Base-by-base conservation (phyloP, 768 basidiomycete species). In the Fibroporia radiculosa region DNA sequence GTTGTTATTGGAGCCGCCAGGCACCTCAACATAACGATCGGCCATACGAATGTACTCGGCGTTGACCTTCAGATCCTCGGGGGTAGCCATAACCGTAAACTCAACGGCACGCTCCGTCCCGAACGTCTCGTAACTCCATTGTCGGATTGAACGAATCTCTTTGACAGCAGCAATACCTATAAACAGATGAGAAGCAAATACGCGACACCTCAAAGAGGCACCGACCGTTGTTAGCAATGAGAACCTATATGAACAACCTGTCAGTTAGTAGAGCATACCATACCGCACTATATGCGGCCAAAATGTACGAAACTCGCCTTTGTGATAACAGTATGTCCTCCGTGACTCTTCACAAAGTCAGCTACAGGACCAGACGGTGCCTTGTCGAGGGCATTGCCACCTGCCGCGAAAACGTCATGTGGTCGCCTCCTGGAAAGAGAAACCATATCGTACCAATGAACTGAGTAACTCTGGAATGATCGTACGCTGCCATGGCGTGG, bases 11-110 rank as follows among this genome's bases (percentile, higher is more conserved):
- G 86, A 80, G 49, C 96, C 96, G 48, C 96, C 96, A 16, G 96
- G 93, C 7, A 99, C 96, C 66, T 99, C 96, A 60, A 99, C 86
- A 62, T 96, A 98, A 56, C 93, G 85, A 64, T 99, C 96, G 33
- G 96, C 96, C 96, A 99, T 99, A 50, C 96, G 86, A 64, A 99
- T 99, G 67, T 99, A 99, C 59, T 99, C 96, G 25, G 96, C 96
- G 58, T 99, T 99, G 64, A 97, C 93, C 65, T 92, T 91, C 52
- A 98, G 72, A 69, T 97, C 95, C 63, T 99, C 96, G 19, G 96
- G 96, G 11, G 96, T 99, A 40, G 96, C 93, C 96, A 99, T 98
- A 48, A 98, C 96, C 29, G 93, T 95, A 73, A 99, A 98, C 64
- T 99, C 93, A 68, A 99, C 77, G 44, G 87, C 89, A 54, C 91